These are phyloP conservation scores for Zea luxurians DNA, from an alignment of 176 grass and related monocot species.

Conservation along the genomic window DNA sequence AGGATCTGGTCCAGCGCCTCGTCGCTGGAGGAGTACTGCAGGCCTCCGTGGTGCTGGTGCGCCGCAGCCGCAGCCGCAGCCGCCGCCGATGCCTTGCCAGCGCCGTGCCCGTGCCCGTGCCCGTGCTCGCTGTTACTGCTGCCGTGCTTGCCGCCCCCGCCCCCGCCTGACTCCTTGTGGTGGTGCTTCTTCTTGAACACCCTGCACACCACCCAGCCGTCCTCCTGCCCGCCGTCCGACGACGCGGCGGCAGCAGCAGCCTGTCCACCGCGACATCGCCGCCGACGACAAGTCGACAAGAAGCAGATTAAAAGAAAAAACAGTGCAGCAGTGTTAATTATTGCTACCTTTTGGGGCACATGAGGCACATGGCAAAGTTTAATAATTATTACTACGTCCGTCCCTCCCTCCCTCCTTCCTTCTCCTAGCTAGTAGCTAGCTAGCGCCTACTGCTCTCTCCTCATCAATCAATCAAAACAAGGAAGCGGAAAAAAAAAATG, in stretches of 20 bases:
- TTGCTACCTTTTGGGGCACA: constrained; percentile 53
- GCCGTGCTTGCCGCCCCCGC: constrained; percentile 40
- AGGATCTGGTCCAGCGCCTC: constrained; percentile 86
- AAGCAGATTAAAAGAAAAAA: not conserved
- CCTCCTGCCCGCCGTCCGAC: constrained; percentile 70
- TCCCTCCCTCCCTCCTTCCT: constrained; percentile 10
- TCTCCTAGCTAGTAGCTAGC: too few relatives aligned
- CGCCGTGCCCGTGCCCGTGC: constrained; percentile 8
- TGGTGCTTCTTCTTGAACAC: constrained; percentile 99
- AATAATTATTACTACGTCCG: constrained; percentile 33
- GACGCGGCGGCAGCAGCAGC: not conserved
- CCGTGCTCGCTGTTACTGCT: constrained; percentile 28
- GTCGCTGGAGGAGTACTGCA: constrained; percentile 60
- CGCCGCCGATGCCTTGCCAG: constrained; percentile 30
- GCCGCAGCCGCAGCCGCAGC: too few relatives aligned
- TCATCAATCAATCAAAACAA: not conserved
- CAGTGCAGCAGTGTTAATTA: constrained; percentile 41
- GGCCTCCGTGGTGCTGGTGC: not conserved
- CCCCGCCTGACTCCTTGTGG: constrained; percentile 56
- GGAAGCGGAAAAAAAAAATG: not conserved
- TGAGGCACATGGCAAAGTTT: constrained; percentile 57
- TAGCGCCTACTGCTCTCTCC: not conserved
- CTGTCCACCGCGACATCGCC: constrained; percentile 23
- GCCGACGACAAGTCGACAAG: constrained; percentile 1
- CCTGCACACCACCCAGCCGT: constrained; percentile 96